Percentiles rank a stretch among this genome's conserved stretches.
Conservation (phyloP, 2,329 filamentous ascomycete species). For the Cercospora zeae-maydis region DNA sequence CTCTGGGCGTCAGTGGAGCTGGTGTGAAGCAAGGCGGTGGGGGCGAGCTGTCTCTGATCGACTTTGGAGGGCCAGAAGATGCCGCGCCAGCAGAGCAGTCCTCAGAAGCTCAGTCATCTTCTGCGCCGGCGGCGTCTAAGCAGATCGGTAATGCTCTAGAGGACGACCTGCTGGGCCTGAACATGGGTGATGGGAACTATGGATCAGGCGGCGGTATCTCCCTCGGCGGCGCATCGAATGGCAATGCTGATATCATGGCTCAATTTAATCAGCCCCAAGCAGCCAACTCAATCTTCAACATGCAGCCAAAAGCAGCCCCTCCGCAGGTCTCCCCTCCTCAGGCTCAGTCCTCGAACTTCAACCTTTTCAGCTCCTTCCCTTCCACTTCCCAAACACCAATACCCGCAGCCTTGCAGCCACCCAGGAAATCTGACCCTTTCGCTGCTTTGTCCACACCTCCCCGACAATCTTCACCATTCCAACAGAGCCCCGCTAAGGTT, state of each 20-base stretch:
- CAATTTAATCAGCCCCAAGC: conserved; percentile 35
- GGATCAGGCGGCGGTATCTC: conserved; percentile 78
- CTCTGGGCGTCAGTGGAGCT: conserved; percentile 62
- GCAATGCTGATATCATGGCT: conserved; percentile 34
- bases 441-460: conserved; percentile 54
- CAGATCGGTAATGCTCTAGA: conserved; percentile 66
- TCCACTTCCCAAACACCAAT: conserved; percentile 41
- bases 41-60: conserved; percentile 87
- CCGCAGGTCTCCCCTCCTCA: conserved; percentile 39
- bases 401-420: conserved; percentile 32
- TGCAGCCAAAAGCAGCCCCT: conserved; percentile 22
- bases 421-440: conserved; percentile 56
- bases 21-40: conserved; percentile 62
- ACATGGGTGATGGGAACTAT: conserved; percentile 67
- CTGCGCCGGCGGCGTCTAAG: conserved; percentile 42
- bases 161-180: conserved; percentile 85
- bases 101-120: conserved; percentile 35
- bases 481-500: conserved; percentile 44
- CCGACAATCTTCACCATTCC: conserved; percentile 50
- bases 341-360: conserved; percentile 51
- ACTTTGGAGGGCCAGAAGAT: conserved; percentile 71
- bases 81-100: conserved; percentile 12
- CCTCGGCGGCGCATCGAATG: conserved; percentile 52
- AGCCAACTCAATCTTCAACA: conserved; percentile 33
- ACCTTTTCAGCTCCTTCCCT: conserved; percentile 52